Evolutionary conservation across 2,329 filamentous ascomycete species (phyloP), one percentile per base, ranked within the genome.

Genomic region (Meredithiella fracta): DNA sequence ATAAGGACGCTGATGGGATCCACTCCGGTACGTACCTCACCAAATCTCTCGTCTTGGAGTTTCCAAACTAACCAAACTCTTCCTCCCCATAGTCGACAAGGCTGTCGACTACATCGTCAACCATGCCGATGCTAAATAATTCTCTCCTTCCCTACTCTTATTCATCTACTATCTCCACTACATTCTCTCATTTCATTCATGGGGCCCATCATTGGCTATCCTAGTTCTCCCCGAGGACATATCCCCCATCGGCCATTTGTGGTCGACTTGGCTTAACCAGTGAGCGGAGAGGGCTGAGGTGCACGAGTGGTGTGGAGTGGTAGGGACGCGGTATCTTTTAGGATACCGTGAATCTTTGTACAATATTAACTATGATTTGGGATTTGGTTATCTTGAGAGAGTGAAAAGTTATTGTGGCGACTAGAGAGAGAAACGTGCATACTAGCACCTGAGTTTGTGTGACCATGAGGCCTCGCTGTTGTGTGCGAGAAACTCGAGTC

Each of bases 1-100:
- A 96, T 75, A 95, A 95, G 80, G 88, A 95, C 68, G 90, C 90
- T 63, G 90, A 96, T 71, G 77, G 78, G 62, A 94, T 96, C 71
- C 88, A 92, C 79, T 94, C 88, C 67, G 83, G 89, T 94, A 85
- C 64, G 86, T 73, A 25, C 20, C 29, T n/a, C 3, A 14, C 11
- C 8, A 2, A 42, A 9, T 17, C 15, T 29, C 53, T 44, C 47
- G 17, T 23, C 7, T 26, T 44, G 5, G 3, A 11, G 11, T 20
- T 6, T 25, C 34, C 20, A 20, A 11, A 9, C n/a, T 3, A 34
- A 42, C 23, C 51, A 44, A 20, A 38, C 25, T 17, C 23, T 23
- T 14, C 14, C 40, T 17, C 5, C 5, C 40, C 23, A 47, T 65
- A 95, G 90, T 96, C 65, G 86, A 92, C 72, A 86, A 95, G 78